Conservation (phyloP, 306 rosid species). For the Fagus crenata region DNA sequence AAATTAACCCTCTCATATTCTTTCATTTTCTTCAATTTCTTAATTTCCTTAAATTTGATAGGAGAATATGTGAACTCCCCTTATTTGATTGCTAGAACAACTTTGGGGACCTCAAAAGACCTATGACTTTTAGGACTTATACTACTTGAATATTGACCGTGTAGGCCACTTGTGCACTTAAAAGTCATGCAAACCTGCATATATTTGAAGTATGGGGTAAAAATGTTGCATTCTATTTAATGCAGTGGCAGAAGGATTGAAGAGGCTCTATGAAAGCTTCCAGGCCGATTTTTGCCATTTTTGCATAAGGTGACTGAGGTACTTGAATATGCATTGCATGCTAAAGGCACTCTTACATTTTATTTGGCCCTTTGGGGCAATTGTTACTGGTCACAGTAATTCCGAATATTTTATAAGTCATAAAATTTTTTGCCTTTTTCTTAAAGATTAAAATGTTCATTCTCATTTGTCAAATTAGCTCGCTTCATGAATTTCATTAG, state of each 20-base stretch:
- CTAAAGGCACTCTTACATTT: background rate
- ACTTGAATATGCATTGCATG: background rate
- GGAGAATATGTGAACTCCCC: background rate
- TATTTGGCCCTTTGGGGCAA: background rate
- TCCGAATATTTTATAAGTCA: background rate
- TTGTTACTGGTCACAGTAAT: background rate
- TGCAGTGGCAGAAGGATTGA: background rate
- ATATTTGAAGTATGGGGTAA: background rate
- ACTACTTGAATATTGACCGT: background rate
- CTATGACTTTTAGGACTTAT: background rate
- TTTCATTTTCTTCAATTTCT: slow-evolving; percentile 3
- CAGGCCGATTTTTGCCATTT: background rate
- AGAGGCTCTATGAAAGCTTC: background rate
- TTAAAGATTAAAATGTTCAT: background rate
- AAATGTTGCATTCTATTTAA: background rate
- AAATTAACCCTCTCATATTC: background rate
- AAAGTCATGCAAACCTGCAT: background rate
- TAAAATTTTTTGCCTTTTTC: too few species aligned
- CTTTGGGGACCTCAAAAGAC: background rate
- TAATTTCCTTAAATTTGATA: background rate
- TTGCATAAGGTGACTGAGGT: slow-evolving; percentile 2
- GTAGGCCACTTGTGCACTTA: background rate
- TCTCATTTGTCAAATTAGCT: background rate
- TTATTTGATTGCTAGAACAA: background rate
- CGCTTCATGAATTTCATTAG: background rate